Evolutionary conservation across 495 filamentous ascomycete species (phyloP), one percentile per base, ranked within the genome.

Genomic region (Penicillium arizonense): DNA sequence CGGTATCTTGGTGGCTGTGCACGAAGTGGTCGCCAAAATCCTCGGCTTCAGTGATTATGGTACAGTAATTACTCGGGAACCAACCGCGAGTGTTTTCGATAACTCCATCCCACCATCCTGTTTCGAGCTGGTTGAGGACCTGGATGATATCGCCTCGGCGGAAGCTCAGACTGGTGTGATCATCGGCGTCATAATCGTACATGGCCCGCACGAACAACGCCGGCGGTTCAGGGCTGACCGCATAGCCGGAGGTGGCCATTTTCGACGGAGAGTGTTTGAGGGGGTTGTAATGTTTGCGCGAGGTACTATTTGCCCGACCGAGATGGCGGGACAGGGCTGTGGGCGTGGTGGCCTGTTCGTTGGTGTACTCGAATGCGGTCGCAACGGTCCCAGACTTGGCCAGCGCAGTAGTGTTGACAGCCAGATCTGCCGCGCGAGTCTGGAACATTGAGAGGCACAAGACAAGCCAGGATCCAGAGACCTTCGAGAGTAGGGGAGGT

Each of bases 11-110:
- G 47, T 78, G 73, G 18, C 54, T 58, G 37, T 69, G 67, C 33
- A 48, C 57, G 52, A 69, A 55, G 23, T 73, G 64, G 26, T 73
- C 63, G 46, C 67, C 69, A 33, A 76, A 64, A 52, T 95, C 89
- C 43, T 88, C 84, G 37, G 82, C 79, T 60, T 85, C 87, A 20
- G 84, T 75, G 61, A 97, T 88, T 36, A 94, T 81, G 47, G 86
- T 81, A 72, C 94, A 97, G 73, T 98, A 98, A 68, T 98, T 98
- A 78, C 94, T 97, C 7, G 94, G 94, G 73, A 98, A 98, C 94
- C 94, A 98, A 49, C 94, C 94, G 57, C 94, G 85, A 52, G 93
- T 85, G 40, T 88, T 91, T 49, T 75, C 68, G 64, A 97, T 93
- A 35, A 97, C 89, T 9, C 94, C 94, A 73, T 98, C 94, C 94